A percentile compares a stretch with the other conserved stretches of the same genome.
Conservation (phyloP, 2,329 filamentous ascomycete genomes). For the Fusarium armeniacum region DNA sequence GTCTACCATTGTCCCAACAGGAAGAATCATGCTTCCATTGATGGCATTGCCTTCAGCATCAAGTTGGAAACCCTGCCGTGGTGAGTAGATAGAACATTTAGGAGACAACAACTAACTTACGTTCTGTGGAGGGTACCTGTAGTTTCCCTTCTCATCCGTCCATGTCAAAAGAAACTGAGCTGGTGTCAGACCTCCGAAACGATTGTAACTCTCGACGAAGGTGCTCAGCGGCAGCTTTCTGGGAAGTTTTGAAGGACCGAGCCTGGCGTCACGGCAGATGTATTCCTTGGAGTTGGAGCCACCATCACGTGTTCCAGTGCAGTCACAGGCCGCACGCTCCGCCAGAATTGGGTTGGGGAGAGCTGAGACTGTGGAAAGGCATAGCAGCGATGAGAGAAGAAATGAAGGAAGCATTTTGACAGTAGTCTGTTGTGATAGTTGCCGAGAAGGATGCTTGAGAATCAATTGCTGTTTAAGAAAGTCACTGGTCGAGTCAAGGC, state of each 20-base stretch:
- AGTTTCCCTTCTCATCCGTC: conserved; percentile 50
- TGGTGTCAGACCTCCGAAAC: conserved; percentile 58
- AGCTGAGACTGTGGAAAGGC: conserved; percentile 35
- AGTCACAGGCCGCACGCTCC: conserved; percentile 39
- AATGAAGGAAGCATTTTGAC: conserved; percentile 37
- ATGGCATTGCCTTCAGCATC: conserved; percentile 55
- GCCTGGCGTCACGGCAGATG: conserved; percentile 56
- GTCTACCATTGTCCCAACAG: conserved; percentile 60
- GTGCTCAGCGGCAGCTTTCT: conserved; percentile 53
- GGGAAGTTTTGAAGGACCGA: conserved; percentile 56
- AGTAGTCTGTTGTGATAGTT: no score
- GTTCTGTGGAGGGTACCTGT: conserved; percentile 57
- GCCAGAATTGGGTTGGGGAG: conserved; percentile 17
- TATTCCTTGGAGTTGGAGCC: conserved; percentile 41
- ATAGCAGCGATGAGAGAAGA: conserved; percentile 33
- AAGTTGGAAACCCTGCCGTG: conserved; percentile 54
- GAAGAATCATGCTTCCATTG: conserved; percentile 58
- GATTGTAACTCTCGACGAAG: conserved; percentile 53
- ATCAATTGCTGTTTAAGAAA: not conserved
- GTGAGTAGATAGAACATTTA: not conserved
- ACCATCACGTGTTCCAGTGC: conserved; percentile 43
- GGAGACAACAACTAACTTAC: conserved; percentile 23
- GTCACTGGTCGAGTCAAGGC: rapidly evolving
- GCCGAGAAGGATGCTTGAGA: no score
- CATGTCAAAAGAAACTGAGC: conserved; percentile 57